These are phyloP conservation scores for Sabuloglossum arenarium DNA, from an alignment of 495 filamentous ascomycete genomes.

Conservation along the genomic window DNA sequence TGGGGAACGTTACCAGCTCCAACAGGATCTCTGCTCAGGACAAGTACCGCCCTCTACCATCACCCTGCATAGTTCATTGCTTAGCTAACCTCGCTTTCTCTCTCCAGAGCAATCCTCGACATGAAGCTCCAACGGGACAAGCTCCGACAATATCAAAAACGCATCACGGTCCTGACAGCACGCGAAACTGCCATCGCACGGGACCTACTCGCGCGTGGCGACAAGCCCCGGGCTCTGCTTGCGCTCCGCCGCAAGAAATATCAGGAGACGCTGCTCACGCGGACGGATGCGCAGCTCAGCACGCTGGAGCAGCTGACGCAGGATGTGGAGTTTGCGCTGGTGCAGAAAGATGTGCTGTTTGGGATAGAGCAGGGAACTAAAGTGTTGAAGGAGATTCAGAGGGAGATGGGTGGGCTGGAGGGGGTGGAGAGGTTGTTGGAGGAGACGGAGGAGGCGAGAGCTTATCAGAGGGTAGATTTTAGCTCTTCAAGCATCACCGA, in stretches of 20 bases:
- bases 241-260: slow-evolving; percentile 92
- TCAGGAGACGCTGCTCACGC: slow-evolving; percentile 72
- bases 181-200: slow-evolving; percentile 69
- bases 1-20: slow-evolving; percentile 46
- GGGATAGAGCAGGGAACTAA: slow-evolving; percentile 81
- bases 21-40: slow-evolving; percentile 55
- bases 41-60: slow-evolving; percentile 23
- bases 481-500: not conserved
- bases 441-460: slow-evolving; percentile 68
- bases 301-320: slow-evolving; percentile 67
- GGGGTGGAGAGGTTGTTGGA: slow-evolving; percentile 85
- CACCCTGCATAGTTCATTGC: not conserved
- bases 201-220: slow-evolving; percentile 50
- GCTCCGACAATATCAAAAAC: slow-evolving; percentile 81
- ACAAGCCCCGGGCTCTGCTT: slow-evolving; percentile 64
- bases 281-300: slow-evolving; percentile 80
- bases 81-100: not conserved
- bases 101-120: slow-evolving; percentile 69
- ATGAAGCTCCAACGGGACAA: slow-evolving; percentile 95
- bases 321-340: slow-evolving; percentile 79
- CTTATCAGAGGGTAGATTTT: slow-evolving; percentile 53
- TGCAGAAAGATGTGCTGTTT: slow-evolving; percentile 87
- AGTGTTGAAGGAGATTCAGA: slow-evolving; percentile 75
- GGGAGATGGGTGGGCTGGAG: slow-evolving; percentile 90
- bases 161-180: slow-evolving; percentile 62